Percentiles rank a stretch among this genome's conserved stretches.
phyloP scores from a whole-genome alignment of 2,329 filamentous ascomycete genomes.

The Coniosporium tulheliwenetii region DNA sequence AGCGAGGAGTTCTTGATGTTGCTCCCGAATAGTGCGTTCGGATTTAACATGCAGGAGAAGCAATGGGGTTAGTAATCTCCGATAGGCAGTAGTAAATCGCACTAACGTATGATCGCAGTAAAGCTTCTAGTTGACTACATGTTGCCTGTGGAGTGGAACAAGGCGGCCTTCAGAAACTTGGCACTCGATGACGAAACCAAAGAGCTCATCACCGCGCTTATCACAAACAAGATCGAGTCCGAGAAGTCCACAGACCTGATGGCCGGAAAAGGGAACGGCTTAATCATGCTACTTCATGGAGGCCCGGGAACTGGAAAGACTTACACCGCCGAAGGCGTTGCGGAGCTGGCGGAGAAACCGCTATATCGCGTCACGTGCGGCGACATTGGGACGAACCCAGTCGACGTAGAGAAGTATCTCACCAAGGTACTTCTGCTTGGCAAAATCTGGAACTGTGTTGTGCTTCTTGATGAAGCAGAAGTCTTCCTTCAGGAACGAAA shows the following conservation, averaged over 20 bases:
- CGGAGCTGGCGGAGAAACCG: slow-evolving; percentile 6
- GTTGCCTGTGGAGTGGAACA: slow-evolving; percentile 8
- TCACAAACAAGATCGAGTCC: slow-evolving; percentile 4
- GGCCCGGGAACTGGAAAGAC: slow-evolving; percentile 13
- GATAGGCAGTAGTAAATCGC: not conserved
- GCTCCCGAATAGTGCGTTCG: not conserved
- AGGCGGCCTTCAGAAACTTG: slow-evolving; percentile 7
- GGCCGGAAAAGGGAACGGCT: slow-evolving; percentile 4
- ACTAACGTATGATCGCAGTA: not conserved
- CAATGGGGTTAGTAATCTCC: not conserved
- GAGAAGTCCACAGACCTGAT: not conserved
- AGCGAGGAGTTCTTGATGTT: not conserved
- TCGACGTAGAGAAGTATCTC: slow-evolving; percentile 7
- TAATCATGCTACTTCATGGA: slow-evolving; percentile 11
- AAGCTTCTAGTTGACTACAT: not conserved
- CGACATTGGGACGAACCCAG: slow-evolving; percentile 5
- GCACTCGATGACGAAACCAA: slow-evolving; percentile 8
- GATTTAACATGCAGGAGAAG: not conserved
- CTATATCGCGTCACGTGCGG: slow-evolving; percentile 9
- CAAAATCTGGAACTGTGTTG: slow-evolving; percentile 11
- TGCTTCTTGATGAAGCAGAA: slow-evolving; percentile 24
- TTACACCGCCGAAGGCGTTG: slow-evolving; percentile 6
- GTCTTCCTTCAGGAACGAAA: slow-evolving; percentile 16
- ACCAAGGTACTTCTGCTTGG: slow-evolving; percentile 7
- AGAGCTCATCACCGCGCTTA: slow-evolving; percentile 8